phyloP scores from a whole-genome alignment of 1,284 basidiomycete genomes.

The Spongispora temasekensis region DNA sequence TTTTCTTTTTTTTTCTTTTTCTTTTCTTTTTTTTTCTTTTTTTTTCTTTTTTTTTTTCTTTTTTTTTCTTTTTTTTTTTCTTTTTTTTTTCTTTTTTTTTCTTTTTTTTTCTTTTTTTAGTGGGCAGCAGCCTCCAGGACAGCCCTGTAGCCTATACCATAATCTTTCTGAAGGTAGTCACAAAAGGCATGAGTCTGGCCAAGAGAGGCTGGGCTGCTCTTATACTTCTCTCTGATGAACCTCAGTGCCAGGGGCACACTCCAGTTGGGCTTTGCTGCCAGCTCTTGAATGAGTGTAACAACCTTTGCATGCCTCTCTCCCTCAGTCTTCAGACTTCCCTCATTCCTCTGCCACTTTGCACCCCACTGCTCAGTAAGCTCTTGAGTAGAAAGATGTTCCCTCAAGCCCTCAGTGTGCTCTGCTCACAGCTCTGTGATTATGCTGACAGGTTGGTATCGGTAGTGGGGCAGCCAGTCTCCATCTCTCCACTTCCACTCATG shows the following conservation, averaged over 20 bases:
- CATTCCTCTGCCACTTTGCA: slow-evolving; percentile 17
- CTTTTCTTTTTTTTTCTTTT: too few species aligned
- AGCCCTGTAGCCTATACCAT: slow-evolving; percentile 4
- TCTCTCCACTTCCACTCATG: slow-evolving; percentile 17
- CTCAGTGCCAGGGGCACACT: slow-evolving; percentile 13
- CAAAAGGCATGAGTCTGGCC: not conserved
- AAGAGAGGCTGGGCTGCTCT: slow-evolving; percentile 3
- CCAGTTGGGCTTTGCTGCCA: slow-evolving; percentile 16
- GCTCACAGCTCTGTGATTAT: slow-evolving; percentile 16
- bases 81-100: too few species aligned
- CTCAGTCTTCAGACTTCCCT: slow-evolving; percentile 14
- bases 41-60: too few species aligned
- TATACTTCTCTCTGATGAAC: slow-evolving; percentile 18
- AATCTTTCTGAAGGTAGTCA: slow-evolving; percentile 5
- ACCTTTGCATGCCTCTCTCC: slow-evolving; percentile 8
- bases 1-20: too few species aligned
- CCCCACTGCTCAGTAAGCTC: slow-evolving; percentile 17
- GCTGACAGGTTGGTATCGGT: slow-evolving; percentile 4
- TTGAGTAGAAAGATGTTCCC: slow-evolving; percentile 9
- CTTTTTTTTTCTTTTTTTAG: too few species aligned
- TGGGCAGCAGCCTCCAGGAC: slow-evolving; percentile 6
- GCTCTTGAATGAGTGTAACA: slow-evolving; percentile 8
- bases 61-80: too few species aligned
- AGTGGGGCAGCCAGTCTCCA: slow-evolving; percentile 12
- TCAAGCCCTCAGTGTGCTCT: slow-evolving; percentile 11